Evolutionary conservation across 176 grass and related monocot species (phyloP), one percentile per base, ranked within the genome.

Genomic region (Pontederia crassipes): DNA sequence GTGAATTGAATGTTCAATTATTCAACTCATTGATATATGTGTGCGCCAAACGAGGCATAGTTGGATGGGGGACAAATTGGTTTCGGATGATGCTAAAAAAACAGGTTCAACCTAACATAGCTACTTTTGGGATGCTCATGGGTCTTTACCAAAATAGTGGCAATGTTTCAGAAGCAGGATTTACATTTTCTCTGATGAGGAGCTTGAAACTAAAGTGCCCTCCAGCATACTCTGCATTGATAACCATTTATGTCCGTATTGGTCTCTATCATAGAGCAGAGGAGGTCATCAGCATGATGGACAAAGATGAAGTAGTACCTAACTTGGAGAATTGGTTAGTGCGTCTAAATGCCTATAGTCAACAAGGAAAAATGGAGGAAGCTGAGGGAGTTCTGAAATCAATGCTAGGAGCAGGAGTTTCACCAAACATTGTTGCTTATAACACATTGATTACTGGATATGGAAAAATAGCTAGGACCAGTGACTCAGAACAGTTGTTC

Each of bases 371-470:
- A 75, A 80, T 88, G 64, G 72, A 80, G 75, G 83, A 83, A 26
- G 87, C 92, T 2, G 76, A 88, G 60, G 49, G 55, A 2, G 78
- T 88, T 14, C 20, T 91, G 46, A 75, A 67, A 45, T 86, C 74
- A 57, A 88, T 97, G 84, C 18, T 78, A 27, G 70, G 76, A 3
- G 49, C 67, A 24, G 80, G 86, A 16, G 50, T 90, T 50, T 1
- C 70, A 49, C 76, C 77, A 57, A 85, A 96, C 82, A 67, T 85
- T 78, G 76, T 96, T 63, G 91, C 83, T 4, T 96, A 90, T 52
- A 96, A 96, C 69, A 96, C 86, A 17, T 64, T 96, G 75, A 96
- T 96, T 74, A 96, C 86, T 26, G 91, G 91, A 28, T 90, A 87
- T 63, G 91, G 91, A 46, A 96, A 87, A 75, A 17, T 54, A 12